A percentile compares a stretch with the other conserved stretches of the same genome.
phyloP scores from a whole-genome alignment of 2,329 filamentous ascomycete species.

The Pseudocercospora fuligena region DNA sequence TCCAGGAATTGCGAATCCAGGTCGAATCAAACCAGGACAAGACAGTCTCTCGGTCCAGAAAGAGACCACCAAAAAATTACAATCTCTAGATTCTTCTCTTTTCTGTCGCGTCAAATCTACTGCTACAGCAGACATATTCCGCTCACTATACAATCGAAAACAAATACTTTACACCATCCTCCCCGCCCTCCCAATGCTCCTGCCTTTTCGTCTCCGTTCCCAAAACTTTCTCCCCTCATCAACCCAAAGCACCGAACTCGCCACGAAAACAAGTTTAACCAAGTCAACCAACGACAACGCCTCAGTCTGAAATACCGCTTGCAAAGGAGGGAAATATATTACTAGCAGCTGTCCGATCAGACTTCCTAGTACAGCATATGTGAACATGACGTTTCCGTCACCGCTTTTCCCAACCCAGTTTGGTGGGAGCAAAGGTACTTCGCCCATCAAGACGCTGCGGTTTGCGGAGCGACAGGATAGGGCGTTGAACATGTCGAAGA shows the following conservation, averaged over 20 bases:
- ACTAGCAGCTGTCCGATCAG: slow-evolving; percentile 85
- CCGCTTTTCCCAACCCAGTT: slow-evolving; percentile 15
- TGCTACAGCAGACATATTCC: not conserved
- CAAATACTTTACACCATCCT: slow-evolving; percentile 3
- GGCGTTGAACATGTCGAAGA: slow-evolving; percentile 99
- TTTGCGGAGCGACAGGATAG: slow-evolving; percentile 88
- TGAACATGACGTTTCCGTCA: slow-evolving; percentile 86
- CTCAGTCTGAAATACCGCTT: slow-evolving; percentile 95
- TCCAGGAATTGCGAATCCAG: no score
- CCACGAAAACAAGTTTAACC: slow-evolving; percentile 71
- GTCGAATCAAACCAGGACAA: no score
- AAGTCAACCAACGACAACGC: slow-evolving; percentile 76
- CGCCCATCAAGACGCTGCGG: slow-evolving; percentile 86
- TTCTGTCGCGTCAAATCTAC: not conserved
- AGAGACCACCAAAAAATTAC: no score
- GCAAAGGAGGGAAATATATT: slow-evolving; percentile 92
- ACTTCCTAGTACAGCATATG: slow-evolving; percentile 88
- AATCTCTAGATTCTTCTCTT: not conserved
- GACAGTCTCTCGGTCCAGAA: no score
- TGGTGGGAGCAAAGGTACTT: slow-evolving; percentile 51
- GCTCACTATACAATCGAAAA: not conserved
- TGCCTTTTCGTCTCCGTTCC: slow-evolving; percentile 16
- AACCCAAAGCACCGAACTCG: slow-evolving; percentile 92
- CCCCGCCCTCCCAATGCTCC: not conserved
- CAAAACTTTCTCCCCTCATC: slow-evolving; percentile 88